Evolutionary conservation across 2,329 filamentous ascomycete genomes (phyloP), one percentile per base, ranked within the genome.

Genomic region (Stenocarpella maydis): DNA sequence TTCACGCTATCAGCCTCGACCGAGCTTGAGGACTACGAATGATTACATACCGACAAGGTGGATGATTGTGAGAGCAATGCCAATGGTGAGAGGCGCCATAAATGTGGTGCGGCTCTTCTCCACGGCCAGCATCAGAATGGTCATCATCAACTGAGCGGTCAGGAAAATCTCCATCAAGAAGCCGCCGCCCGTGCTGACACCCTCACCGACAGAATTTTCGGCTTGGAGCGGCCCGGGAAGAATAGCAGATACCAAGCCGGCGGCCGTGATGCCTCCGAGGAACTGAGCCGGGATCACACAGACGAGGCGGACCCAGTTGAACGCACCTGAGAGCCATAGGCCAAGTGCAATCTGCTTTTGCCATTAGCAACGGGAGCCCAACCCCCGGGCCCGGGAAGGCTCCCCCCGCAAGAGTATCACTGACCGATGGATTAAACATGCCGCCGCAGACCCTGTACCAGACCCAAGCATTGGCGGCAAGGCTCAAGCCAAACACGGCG

Each of bases 91-190:
- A 3, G 67, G 67, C 2, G 60, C 67, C 21, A 69, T 45, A 15
- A 83, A 90, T 0, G 88, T 90, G 0, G 84, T 85, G 71, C 86
- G 86, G 76, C 90, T 87, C 75, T 90, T 89, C 71, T 89, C 86
- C 9, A 84, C 84, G 0, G 86, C 87, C 50, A 88, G 78, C 86
- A 89, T 88, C 73, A 85, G 82, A 66, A 87, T 82, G 2, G 85
- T 82, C 49, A 87, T 79, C 21, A 86, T 81, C 21, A 87, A 76
- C 73, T 85, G 80, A 1, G 83, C 80, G 0, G 85, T 87, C 31
- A 87, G 77, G 68, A 87, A 83, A 76, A 84, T 81, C 72, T 87
- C 85, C 68, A 87, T 84, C 73, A 87, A 85, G 21, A 87, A 75
- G 17, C 85, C 85, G 69, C 84, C 83, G 0, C 77, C 78, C 60